Conservation (phyloP, 805 yeast species). For the Starmerella floricola region DNA sequence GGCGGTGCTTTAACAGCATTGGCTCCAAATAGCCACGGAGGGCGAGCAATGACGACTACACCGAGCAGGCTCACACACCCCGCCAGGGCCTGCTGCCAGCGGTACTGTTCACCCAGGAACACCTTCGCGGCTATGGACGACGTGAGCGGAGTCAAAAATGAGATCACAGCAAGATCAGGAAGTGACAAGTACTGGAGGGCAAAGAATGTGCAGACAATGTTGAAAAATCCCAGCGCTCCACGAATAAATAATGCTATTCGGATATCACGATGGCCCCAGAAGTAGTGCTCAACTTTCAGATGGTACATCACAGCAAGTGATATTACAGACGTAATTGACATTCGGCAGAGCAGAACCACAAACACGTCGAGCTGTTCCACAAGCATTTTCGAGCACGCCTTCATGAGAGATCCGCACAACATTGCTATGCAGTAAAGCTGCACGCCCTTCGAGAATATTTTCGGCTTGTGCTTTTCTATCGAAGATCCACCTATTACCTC, state of each 20-base stretch:
- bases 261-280: constrained; percentile 55
- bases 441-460: constrained; percentile 13
- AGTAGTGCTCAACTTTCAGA: constrained; percentile 44
- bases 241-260: constrained; percentile 45
- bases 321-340: constrained; percentile 55
- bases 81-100: constrained; percentile 55
- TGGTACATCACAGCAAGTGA: constrained; percentile 46
- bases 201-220: constrained; percentile 68
- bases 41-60: constrained; percentile 71
- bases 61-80: constrained; percentile 59
- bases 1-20: neutral
- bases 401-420: constrained; percentile 20
- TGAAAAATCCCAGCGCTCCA: constrained; percentile 65
- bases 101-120: constrained; percentile 52
- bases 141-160: constrained; percentile 65
- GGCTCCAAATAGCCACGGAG: constrained; percentile 53
- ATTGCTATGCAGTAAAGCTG: constrained; percentile 18
- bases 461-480: neutral
- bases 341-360: constrained; percentile 54
- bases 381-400: constrained; percentile 19
- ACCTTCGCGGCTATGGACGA: constrained; percentile 65
- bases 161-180: constrained; percentile 70
- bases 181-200: constrained; percentile 61
- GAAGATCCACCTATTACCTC: neutral
- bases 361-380: constrained; percentile 13